Base-by-base conservation (phyloP, 2,329 filamentous ascomycete species). In the Fusarium humuli region DNA sequence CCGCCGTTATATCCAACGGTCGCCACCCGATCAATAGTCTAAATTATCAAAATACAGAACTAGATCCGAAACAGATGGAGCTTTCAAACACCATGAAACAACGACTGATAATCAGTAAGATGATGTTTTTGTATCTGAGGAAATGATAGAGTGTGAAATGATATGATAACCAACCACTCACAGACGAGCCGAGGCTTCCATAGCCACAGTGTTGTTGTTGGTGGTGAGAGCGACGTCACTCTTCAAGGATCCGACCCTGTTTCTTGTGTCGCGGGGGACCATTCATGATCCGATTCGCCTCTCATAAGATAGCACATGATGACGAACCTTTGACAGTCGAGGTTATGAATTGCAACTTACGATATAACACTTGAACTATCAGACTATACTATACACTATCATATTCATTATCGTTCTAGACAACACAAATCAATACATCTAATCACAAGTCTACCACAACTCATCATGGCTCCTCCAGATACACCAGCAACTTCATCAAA, bases 151-250 rank as follows among this genome's bases (percentile, higher is more conserved):
- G n/a, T 37, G 40, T 34, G 6, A 25, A 20, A 16, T 50, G 14
- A 8, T 27, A 32, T 47, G 32, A 34, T 30, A 18, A 7, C 11
- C 11, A 65, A 37, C 30, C 34, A 47, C 27, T 61, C 22, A 50
- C 25, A 45, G 20, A 27, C 5, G 32, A 59, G 40, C 63, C 54
- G 50, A 64, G 46, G 67, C 29, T 67, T 45, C 37, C 27, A 40
- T 25, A 40, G 8, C 16, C 7, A 50, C 8, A 55, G 8, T 18
- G 30, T 23, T 25, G 59, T 44, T 54, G 48, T 16, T 50, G 46
- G 52, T 53, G 34, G 46, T 65, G 65, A 54, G 60, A 46, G 52
- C 73, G 73, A 75, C 73, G 73, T 75, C 73, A 75, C 73, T 61
- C 40, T 59, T 52, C 71, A 52, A 66, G 69, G 73, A 70, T 72